Conservation (phyloP, 2,329 filamentous ascomycete species). For the Pseudogymnoascus sp. region DNA sequence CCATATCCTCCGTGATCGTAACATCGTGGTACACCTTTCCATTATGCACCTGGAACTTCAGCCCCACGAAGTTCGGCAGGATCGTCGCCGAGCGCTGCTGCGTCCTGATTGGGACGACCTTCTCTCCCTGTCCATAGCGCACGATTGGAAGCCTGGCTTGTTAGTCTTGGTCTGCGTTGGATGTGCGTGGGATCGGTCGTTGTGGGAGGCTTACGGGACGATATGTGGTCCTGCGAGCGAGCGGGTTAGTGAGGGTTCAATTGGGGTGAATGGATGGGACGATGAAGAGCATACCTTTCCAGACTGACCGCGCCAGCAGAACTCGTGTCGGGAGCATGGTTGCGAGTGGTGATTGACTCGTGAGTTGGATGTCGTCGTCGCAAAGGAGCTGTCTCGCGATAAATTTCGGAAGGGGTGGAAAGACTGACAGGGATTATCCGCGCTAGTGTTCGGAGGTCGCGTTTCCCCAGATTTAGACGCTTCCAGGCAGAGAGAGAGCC, state of each 20-base stretch:
- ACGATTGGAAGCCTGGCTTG: conserved; percentile 45
- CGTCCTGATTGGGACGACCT: conserved; percentile 58
- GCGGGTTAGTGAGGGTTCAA: conserved; percentile 21
- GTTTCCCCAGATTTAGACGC: conserved; percentile 14
- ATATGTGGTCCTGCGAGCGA: conserved; percentile 54
- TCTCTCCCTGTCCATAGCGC: conserved; percentile 41
- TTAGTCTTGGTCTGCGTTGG: conserved; percentile 29
- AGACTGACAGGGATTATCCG: conserved; percentile 9
- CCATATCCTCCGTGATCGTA: conserved; percentile 68
- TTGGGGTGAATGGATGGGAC: conserved; percentile 2
- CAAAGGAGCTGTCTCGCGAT: neutral
- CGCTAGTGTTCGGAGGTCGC: conserved; percentile 11
- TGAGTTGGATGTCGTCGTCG: conserved; percentile 7
- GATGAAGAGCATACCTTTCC: conserved; percentile 54
- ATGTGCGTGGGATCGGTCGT: conserved; percentile 13
- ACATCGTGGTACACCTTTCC: conserved; percentile 65
- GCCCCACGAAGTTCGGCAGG: conserved; percentile 63
- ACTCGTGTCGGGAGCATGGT: conserved; percentile 53
- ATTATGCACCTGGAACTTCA: conserved; percentile 66
- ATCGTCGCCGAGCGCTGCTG: conserved; percentile 66
- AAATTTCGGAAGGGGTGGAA: conserved; percentile 5
- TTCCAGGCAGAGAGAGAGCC: neutral
- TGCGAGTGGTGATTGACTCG: conserved; percentile 18
- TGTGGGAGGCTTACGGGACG: conserved; percentile 50
- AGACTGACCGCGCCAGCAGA: conserved; percentile 58